Conservation (phyloP, 225 moss, liverwort and hornwort species). For the Bryum argenteum region DNA sequence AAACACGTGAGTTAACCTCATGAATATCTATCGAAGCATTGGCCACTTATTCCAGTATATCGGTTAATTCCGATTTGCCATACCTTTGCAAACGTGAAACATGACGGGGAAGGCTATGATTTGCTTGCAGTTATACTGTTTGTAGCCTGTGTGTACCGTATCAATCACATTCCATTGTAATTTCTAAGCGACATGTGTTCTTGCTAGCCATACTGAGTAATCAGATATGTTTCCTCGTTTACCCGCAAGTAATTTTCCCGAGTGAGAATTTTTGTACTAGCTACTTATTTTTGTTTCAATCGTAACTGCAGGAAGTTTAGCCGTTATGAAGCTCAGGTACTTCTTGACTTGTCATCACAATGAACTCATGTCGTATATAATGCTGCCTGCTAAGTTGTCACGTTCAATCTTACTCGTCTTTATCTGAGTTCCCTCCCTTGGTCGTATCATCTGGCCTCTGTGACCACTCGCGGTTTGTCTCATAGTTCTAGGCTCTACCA, state of each 20-base stretch:
- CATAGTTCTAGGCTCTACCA: slow-evolving; percentile 1
- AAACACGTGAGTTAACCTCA: slow-evolving; percentile 45
- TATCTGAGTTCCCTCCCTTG: slow-evolving; percentile 3
- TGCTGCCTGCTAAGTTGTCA: slow-evolving; percentile 5
- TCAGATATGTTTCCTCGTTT: not conserved
- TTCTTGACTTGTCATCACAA: slow-evolving; percentile 18
- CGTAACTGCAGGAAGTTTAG: slow-evolving; percentile 76
- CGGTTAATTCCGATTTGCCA: not conserved
- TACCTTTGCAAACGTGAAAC: no score
- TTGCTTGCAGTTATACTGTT: slow-evolving; percentile 5
- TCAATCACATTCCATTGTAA: not conserved
- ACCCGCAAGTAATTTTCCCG: not conserved
- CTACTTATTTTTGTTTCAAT: slow-evolving; percentile 21
- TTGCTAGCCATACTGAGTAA: slow-evolving; percentile 3
- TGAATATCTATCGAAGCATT: slow-evolving; percentile 10
- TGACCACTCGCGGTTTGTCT: not conserved
- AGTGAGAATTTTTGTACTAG: slow-evolving; percentile 2
- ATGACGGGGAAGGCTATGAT: slow-evolving; percentile 1
- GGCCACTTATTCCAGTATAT: not conserved
- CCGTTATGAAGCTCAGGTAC: slow-evolving; percentile 87
- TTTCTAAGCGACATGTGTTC: slow-evolving; percentile 5
- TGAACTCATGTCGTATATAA: not conserved
- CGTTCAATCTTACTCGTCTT: slow-evolving; percentile 11
- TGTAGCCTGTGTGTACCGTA: not conserved
- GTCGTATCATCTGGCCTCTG: slow-evolving; percentile 17